These are phyloP conservation scores for Dryadomyces quercivorus DNA, from an alignment of 2,329 filamentous ascomycete species.

Conservation along the genomic window DNA sequence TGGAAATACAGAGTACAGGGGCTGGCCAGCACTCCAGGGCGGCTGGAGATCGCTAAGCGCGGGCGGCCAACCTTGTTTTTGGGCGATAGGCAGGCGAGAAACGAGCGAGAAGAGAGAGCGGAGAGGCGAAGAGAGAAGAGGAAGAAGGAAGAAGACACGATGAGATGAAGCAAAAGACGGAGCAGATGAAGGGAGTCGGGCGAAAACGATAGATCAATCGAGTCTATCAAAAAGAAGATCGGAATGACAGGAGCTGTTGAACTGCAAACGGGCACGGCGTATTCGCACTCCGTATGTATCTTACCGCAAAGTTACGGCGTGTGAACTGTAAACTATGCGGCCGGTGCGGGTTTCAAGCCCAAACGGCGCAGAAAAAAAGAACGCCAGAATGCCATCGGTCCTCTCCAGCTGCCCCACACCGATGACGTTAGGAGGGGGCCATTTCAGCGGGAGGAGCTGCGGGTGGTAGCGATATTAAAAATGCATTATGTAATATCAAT, in stretches of 20 bases:
- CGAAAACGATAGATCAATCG: not conserved
- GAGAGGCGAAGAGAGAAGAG: not conserved
- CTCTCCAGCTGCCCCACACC: not conserved
- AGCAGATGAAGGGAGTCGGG: not conserved
- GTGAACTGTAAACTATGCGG: not conserved
- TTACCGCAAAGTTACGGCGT: too few species aligned
- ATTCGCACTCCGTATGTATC: too few species aligned
- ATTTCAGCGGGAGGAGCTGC: too few species aligned
- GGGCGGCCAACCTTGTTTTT: too few species aligned
- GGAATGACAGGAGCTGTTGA: not conserved
- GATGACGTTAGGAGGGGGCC: not conserved
- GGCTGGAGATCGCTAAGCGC: too few species aligned
- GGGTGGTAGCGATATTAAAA: too few species aligned
- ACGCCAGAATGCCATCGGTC: not conserved
- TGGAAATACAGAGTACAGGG: too few species aligned
- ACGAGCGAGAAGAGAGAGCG: too few species aligned
- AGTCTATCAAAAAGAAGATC: not conserved
- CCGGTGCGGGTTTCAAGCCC: not conserved
- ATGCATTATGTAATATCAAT: too few species aligned
- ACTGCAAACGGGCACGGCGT: not conserved
- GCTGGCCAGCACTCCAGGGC: too few species aligned
- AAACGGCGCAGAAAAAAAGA: not conserved
- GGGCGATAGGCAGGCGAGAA: too few species aligned
- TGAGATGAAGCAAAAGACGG: not conserved
- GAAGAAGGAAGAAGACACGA: not conserved